phyloP scores from a whole-genome alignment of 257 asterid genomes.

The Nicotiana benthamiana region DNA sequence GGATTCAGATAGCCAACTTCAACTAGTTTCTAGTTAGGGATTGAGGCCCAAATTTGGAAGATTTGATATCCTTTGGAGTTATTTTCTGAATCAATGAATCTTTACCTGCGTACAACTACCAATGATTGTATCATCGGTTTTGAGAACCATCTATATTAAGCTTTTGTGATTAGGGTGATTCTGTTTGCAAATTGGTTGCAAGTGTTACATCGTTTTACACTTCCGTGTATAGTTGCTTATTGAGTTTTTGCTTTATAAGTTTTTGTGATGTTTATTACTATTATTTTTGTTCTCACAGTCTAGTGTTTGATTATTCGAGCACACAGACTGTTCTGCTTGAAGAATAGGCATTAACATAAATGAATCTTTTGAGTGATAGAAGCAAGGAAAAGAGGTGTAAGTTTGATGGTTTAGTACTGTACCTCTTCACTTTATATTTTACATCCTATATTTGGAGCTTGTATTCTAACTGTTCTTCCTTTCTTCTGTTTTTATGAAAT shows the following conservation, averaged over 20 bases:
- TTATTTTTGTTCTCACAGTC: neutral
- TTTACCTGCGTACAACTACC: neutral
- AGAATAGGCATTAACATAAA: neutral
- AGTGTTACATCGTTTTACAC: neutral
- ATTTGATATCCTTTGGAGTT: neutral
- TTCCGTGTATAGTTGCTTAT: neutral
- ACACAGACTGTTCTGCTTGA: neutral
- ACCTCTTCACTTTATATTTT: neutral
- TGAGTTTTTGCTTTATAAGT: neutral
- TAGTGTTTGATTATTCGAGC: neutral
- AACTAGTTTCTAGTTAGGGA: neutral
- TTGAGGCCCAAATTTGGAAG: neutral
- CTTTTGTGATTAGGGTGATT: neutral
- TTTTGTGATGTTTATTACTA: neutral
- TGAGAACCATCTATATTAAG: neutral
- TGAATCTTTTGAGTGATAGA: neutral
- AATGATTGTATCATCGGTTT: neutral
- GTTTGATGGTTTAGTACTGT: neutral
- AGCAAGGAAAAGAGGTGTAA: neutral
- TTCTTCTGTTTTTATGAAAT: neutral
- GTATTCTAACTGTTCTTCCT: neutral
- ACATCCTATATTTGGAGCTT: neutral
- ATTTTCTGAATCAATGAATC: neutral
- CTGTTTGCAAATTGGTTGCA: neutral
- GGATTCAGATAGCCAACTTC: neutral